These are phyloP conservation scores for Crithidia acanthocephali DNA, from an alignment of 208 protist species.

Conservation along the genomic window DNA sequence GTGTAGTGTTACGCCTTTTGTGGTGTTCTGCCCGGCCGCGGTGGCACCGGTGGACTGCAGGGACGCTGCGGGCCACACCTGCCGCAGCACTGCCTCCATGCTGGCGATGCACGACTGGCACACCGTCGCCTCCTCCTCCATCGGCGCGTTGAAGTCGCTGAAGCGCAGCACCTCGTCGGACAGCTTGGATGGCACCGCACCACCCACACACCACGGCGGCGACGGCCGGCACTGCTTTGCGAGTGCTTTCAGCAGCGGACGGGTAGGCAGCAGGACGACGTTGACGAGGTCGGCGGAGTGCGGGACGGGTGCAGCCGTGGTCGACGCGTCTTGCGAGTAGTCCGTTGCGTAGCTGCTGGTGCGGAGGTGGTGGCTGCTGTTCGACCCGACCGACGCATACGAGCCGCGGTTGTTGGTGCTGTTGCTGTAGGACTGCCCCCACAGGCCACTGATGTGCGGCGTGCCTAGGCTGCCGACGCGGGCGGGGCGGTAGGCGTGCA, in stretches of 20 bases:
- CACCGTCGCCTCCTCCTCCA: constrained; percentile 18
- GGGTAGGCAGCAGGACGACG: constrained; percentile 34
- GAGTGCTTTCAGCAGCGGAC: constrained; percentile 44
- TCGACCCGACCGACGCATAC: constrained; percentile 1
- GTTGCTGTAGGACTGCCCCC: background rate
- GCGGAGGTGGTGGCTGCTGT: constrained; percentile 11
- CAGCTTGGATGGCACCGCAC: constrained; percentile 7
- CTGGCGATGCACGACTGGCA: constrained; percentile 19
- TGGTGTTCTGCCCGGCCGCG: constrained; percentile 39
- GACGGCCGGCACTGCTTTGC: constrained; percentile 41
- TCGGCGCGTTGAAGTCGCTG: constrained; percentile 33
- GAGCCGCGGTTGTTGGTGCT: background rate
- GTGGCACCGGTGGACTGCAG: constrained; percentile 39
- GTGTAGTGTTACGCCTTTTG: constrained; percentile 42
- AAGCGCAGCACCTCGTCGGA: constrained; percentile 44
- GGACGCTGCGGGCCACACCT: constrained; percentile 34
- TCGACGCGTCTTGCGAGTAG: background rate
- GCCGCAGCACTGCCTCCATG: constrained; percentile 27
- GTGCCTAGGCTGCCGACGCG: constrained; percentile 40
- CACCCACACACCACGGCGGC: constrained; percentile 50
- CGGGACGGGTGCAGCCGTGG: background rate
- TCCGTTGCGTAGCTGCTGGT: constrained; percentile 1
- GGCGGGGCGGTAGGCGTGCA: constrained; percentile 1
- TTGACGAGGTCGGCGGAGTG: constrained; percentile 2
- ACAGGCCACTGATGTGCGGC: constrained; percentile 26